Base-by-base conservation (phyloP, 495 filamentous ascomycete species). In the Aspergillus ostianus region DNA sequence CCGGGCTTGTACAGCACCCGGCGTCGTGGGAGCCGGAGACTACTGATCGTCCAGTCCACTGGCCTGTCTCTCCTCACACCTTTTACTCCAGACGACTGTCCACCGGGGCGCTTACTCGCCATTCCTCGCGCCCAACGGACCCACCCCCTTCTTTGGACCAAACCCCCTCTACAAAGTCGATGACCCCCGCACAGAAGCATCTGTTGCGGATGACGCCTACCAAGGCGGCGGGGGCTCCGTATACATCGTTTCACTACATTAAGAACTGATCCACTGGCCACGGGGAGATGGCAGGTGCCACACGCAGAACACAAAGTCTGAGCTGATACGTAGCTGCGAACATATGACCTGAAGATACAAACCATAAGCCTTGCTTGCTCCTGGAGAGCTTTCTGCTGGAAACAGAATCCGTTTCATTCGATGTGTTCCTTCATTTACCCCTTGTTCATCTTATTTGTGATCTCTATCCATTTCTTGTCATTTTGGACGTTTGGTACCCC, bases 61-160 rank as follows among this genome's bases (percentile, higher is more conserved):
- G 52, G 52, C 45, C 32, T 23, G 52, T 26, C n/a, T 26, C 41
- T 1, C 23, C 41, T 48, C 18, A 3, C 45, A 9, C 29, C 54
- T 20, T 56, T 19, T 45, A 47, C 54, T 56, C 54, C 6, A 48
- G 54, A 26, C 41, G 54, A 48, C 27, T 45, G 13, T 54, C 52
- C 26, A 23, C 45, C 3, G 52, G 52, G 21, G 23, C 52, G 21
- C 52, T 44, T 10, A 4, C 12, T 17, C 52, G 23, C 32, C 36
- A 32, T 9, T 54, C 52, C 7, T 32, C 26, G 9, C 52, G 26
- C 26, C 32, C 26, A 2, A 54, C 36, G 2, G 52, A 54, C 20
- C 19, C 18, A 15, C 26, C 10, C 17, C 18, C 52, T n/a, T 44
- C 52, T 7, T 21, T 46, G 18, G 32, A 12, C 12, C 32, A 23